Conservation (phyloP, 192 early-diverging fungal genomes). For the Dissophora ornata region DNA sequence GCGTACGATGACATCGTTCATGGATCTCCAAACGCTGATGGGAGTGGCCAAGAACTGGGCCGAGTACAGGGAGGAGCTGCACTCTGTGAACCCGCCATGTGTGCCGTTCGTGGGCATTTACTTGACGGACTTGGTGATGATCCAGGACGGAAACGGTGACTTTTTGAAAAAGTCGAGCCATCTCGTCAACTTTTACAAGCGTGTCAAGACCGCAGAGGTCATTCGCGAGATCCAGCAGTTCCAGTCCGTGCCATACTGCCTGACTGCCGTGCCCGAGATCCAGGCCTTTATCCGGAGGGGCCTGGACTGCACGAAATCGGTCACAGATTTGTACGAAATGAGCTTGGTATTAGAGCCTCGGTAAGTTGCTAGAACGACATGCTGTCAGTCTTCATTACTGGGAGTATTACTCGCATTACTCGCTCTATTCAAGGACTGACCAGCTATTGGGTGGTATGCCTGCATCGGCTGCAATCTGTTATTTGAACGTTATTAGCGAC, state of each 20-base stretch:
- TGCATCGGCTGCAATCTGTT: not conserved
- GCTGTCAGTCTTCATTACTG: too few relatives aligned
- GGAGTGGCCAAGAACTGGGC: constrained; percentile 86
- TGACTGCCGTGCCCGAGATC: constrained; percentile 87
- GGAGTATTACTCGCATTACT: too few relatives aligned
- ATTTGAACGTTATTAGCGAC: constrained; percentile 14
- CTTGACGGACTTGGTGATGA: constrained; percentile 92
- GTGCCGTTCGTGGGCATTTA: constrained; percentile 86
- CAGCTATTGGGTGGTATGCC: too few relatives aligned
- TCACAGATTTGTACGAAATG: constrained; percentile 82
- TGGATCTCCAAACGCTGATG: constrained; percentile 84
- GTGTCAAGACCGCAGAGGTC: constrained; percentile 89
- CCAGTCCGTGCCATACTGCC: constrained; percentile 85
- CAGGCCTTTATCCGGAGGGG: constrained; percentile 81
- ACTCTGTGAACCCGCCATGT: constrained; percentile 86
- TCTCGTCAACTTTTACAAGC: constrained; percentile 95
- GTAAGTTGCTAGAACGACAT: too few relatives aligned
- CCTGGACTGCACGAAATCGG: constrained; percentile 77
- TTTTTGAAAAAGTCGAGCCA: constrained; percentile 69
- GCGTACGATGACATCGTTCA: constrained; percentile 69
- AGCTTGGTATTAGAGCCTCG: constrained; percentile 87
- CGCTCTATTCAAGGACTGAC: not conserved
- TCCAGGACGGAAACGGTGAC: constrained; percentile 93
- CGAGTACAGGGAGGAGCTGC: constrained; percentile 85
- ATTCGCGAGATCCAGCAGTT: constrained; percentile 95